Conservation (phyloP, 495 filamentous ascomycete genomes). For the Aspergillus ellipticus region DNA sequence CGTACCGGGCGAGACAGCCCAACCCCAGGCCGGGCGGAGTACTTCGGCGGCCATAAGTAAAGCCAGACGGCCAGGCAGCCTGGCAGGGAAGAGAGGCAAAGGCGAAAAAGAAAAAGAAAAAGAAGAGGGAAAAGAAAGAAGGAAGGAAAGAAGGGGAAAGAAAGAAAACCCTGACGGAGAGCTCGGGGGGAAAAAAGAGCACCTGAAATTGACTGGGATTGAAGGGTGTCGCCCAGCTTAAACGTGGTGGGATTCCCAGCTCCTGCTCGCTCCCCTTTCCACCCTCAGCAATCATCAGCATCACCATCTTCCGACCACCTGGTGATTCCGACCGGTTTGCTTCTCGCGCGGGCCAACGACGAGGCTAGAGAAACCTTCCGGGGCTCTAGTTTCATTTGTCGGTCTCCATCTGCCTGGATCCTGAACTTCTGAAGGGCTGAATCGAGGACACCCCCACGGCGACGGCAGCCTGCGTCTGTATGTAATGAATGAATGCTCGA, state of each 20-base stretch:
- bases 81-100: too few relatives aligned
- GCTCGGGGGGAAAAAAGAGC: background rate
- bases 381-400: too few relatives aligned
- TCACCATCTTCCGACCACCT: too few relatives aligned
- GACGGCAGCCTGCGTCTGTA: background rate
- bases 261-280: background rate
- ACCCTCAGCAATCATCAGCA: background rate
- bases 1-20: background rate
- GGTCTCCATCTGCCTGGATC: too few relatives aligned
- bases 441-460: background rate
- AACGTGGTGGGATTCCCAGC: constrained; percentile 1
- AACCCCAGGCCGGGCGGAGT: background rate
- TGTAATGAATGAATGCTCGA: background rate
- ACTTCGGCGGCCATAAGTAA: background rate
- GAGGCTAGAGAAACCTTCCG: too few relatives aligned
- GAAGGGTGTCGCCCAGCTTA: background rate
- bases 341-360: too few relatives aligned
- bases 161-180: background rate
- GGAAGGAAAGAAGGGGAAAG: background rate
- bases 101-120: too few relatives aligned
- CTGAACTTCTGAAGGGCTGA: too few relatives aligned
- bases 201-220: background rate
- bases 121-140: background rate
- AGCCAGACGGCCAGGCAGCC: background rate
- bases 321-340: background rate